Percentiles rank a stretch among this genome's conserved stretches.
These are phyloP conservation scores for Xylariales sp. DNA, from an alignment of 2,329 filamentous ascomycete species.

Conservation along the genomic window DNA sequence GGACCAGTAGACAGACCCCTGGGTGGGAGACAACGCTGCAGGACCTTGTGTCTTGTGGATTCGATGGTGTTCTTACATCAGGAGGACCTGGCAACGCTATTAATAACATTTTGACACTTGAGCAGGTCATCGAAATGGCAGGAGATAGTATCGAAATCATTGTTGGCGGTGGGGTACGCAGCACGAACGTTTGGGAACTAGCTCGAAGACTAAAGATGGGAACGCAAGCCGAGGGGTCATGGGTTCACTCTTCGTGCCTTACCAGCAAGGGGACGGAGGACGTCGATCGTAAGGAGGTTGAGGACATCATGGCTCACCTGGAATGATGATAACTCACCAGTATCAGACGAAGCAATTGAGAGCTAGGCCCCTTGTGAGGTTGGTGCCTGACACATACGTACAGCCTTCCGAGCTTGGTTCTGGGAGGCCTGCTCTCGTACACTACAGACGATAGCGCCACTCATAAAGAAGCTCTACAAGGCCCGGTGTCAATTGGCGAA, in stretches of 20 bases:
- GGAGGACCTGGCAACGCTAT: slow-evolving; percentile 40
- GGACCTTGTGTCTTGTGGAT: slow-evolving; percentile 37
- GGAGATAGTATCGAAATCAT: slow-evolving; percentile 39
- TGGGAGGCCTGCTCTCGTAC: too few species aligned
- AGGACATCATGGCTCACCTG: slow-evolving; percentile 15
- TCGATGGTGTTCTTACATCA: slow-evolving; percentile 48
- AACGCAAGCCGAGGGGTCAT: slow-evolving; percentile 23
- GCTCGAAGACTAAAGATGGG: slow-evolving; percentile 21
- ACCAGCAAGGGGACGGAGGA: slow-evolving; percentile 12
- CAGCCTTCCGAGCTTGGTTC: too few species aligned
- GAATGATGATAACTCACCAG: neutral
- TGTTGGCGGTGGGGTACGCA: slow-evolving; percentile 47
- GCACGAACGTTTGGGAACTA: slow-evolving; percentile 31
- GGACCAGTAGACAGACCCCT: slow-evolving; percentile 12
- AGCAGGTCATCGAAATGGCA: slow-evolving; percentile 27
- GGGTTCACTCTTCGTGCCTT: slow-evolving; percentile 46
- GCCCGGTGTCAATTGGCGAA: too few species aligned
- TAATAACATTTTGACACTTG: slow-evolving; percentile 34
- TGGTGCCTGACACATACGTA: too few species aligned
- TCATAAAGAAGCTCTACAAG: too few species aligned
- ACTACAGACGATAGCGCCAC: too few species aligned
- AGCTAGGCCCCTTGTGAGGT: too few species aligned
- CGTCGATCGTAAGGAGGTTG: slow-evolving; percentile 24
- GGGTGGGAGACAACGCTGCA: slow-evolving; percentile 26
- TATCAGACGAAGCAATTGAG: too few species aligned